Percentiles rank a stretch among this genome's conserved stretches.
Evolutionary conservation across 192 early-diverging fungal genomes (phyloP).

Genomic region (Rhizophagus clarus): DNA sequence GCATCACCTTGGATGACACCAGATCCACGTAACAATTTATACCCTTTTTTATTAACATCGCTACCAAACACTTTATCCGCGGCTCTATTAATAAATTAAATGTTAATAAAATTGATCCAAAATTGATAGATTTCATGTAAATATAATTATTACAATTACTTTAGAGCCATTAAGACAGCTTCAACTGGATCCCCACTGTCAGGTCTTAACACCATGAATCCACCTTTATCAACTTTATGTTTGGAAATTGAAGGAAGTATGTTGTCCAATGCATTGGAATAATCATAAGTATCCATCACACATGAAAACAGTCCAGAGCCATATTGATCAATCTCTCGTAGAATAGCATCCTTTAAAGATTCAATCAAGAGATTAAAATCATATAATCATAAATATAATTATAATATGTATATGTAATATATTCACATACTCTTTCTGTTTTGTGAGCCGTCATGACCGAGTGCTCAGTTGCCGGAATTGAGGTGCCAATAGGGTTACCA

Average conservation of each 20-base stretch:
- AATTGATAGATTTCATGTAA: not conserved
- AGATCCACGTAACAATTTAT: slow-evolving; percentile 69
- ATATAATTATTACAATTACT: slow-evolving; percentile 47
- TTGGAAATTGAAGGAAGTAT: slow-evolving; percentile 71
- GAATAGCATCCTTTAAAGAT: slow-evolving; percentile 60
- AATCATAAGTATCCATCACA: slow-evolving; percentile 93
- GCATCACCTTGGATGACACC: slow-evolving; percentile 88
- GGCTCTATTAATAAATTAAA: slow-evolving; percentile 47
- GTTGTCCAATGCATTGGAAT: slow-evolving; percentile 68
- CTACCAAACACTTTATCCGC: slow-evolving; percentile 75
- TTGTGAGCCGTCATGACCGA: slow-evolving; percentile 82
- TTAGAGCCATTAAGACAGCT: slow-evolving; percentile 70
- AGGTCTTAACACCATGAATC: slow-evolving; percentile 80
- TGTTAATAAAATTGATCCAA: not conserved
- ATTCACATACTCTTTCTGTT: slow-evolving; percentile 58
- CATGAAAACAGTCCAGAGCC: slow-evolving; percentile 78
- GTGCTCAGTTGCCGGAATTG: slow-evolving; percentile 89
- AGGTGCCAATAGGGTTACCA: slow-evolving; percentile 71
- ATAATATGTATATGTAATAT: too few relatives aligned
- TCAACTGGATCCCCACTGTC: slow-evolving; percentile 85
- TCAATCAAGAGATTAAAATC: slow-evolving; percentile 17
- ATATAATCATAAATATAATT: too few relatives aligned
- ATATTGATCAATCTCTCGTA: slow-evolving; percentile 62
- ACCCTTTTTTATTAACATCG: slow-evolving; percentile 73
- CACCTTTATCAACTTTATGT: slow-evolving; percentile 73